Base-by-base conservation (phyloP, 1,284 basidiomycete genomes). In the Cryptococcus sp. region DNA sequence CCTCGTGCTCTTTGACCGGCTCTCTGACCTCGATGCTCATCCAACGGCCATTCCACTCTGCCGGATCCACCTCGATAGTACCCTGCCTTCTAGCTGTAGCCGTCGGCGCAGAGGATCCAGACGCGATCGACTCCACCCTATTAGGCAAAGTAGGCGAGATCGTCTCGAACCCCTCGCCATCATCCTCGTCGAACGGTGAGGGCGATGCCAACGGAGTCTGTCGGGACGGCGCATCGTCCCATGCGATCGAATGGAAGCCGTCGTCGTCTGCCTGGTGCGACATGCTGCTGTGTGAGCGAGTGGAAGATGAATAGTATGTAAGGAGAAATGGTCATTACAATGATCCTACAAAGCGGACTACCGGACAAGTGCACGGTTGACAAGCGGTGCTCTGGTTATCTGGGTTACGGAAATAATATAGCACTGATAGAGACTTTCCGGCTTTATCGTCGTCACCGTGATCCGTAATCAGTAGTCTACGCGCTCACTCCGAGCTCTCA, bases 1-100 rank as follows among this genome's bases (percentile, higher is more conserved):
- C 93, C 62, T 93, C 89, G 50, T 96, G 85, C 79, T 98, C 95
- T 78, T 96, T 97, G 62, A 93, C 86, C 23, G 94, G 93, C 72
- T 98, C 94, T 71, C 87, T 86, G 61, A 99, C 91, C 55, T 85
- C 83, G 16, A 93, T 89, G 49, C 88, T 83, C 72, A 95, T 86
- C 80, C 89, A 90, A 50, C 60, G 62, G 6, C 91, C 91, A 71
- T 90, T 88, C 91, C 91, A 94, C 75, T 90, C 61, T 17, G 52
- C 40, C 35, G 55, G 60, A 50, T 65, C 58, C 20, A 63, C 55
- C 41, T 65, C 63, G 11, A 49, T 55, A 19, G 58, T 57, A 27
- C 47, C 39, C 20, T 56, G 55, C 47, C 60, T 38, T 19, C 52
- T 55, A 30, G 39, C 45, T 25, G 20, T 53, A 43, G 39, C 50